Evolutionary conservation across 108 stramenopile genomes (phyloP).

Genomic region (Nannochloropsis granulata): DNA sequence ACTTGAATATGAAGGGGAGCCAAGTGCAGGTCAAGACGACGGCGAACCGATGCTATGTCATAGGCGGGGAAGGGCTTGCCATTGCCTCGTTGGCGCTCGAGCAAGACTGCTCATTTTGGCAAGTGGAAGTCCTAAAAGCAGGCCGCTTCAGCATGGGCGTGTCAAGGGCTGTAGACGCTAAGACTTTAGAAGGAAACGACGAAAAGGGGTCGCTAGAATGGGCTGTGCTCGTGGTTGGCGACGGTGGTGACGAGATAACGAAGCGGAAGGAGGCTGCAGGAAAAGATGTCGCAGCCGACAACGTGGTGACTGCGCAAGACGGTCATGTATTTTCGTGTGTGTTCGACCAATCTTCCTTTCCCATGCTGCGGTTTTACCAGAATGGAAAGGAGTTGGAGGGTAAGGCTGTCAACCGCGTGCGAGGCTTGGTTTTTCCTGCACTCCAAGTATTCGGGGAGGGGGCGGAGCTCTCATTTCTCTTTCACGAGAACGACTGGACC

Average conservation of each 20-base stretch:
- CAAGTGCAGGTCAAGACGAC: neutral
- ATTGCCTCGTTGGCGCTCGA: neutral
- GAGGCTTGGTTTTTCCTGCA: neutral
- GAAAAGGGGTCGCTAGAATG: neutral
- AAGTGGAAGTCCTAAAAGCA: neutral
- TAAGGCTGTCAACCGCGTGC: neutral
- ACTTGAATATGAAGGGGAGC: neutral
- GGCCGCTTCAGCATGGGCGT: neutral
- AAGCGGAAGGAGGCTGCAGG: neutral
- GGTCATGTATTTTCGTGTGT: neutral
- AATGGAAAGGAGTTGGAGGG: neutral
- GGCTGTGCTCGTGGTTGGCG: neutral
- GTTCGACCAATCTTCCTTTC: neutral
- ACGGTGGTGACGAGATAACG: neutral
- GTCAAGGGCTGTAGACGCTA: neutral
- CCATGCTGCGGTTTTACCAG: neutral
- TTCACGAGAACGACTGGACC: neutral
- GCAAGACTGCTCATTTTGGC: neutral
- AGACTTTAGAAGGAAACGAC: neutral
- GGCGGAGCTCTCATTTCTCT: neutral
- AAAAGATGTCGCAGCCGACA: neutral
- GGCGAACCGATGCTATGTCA: neutral
- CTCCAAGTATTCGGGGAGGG: neutral
- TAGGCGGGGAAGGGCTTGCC: neutral
- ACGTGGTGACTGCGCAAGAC: neutral